These are phyloP conservation scores for Aspergillus sp. DNA, from an alignment of 2,329 filamentous ascomycete genomes.

Conservation along the genomic window DNA sequence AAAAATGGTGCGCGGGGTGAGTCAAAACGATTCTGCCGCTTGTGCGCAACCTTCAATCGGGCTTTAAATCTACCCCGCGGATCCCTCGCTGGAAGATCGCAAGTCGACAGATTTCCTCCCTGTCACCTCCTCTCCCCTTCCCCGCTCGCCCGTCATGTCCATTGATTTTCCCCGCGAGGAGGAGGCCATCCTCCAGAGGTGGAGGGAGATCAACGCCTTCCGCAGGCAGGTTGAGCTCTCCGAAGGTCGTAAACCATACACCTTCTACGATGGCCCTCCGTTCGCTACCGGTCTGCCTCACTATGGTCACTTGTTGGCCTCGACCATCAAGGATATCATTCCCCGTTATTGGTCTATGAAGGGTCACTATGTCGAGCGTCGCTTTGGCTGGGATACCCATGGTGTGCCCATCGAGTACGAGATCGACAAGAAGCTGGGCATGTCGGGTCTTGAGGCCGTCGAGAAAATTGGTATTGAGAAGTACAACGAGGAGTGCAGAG, in stretches of 20 bases:
- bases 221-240: slow-evolving; percentile 84
- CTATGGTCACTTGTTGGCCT: slow-evolving; percentile 79
- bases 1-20: slow-evolving; percentile 20
- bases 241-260: slow-evolving; percentile 78
- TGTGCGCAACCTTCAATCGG: slow-evolving; percentile 16
- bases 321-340: slow-evolving; percentile 96
- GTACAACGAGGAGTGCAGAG: slow-evolving; percentile 88
- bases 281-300: slow-evolving; percentile 73
- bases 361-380: slow-evolving; percentile 84
- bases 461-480: slow-evolving; percentile 80
- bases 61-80: slow-evolving; percentile 28
- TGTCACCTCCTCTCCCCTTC: background rate
- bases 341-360: slow-evolving; percentile 98
- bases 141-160: slow-evolving; percentile 60
- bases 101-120: slow-evolving; percentile 4
- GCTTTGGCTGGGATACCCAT: slow-evolving; percentile 96
- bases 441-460: slow-evolving; percentile 84
- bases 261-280: slow-evolving; percentile 88
- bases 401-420: slow-evolving; percentile 95
- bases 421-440: slow-evolving; percentile 93
- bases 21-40: slow-evolving; percentile 12
- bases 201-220: slow-evolving; percentile 92
- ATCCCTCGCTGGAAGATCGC: slow-evolving; percentile 19
- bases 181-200: slow-evolving; percentile 78
- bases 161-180: slow-evolving; percentile 94